Conservation (phyloP, 1,284 basidiomycete species). For the Ustilago loliicola region DNA sequence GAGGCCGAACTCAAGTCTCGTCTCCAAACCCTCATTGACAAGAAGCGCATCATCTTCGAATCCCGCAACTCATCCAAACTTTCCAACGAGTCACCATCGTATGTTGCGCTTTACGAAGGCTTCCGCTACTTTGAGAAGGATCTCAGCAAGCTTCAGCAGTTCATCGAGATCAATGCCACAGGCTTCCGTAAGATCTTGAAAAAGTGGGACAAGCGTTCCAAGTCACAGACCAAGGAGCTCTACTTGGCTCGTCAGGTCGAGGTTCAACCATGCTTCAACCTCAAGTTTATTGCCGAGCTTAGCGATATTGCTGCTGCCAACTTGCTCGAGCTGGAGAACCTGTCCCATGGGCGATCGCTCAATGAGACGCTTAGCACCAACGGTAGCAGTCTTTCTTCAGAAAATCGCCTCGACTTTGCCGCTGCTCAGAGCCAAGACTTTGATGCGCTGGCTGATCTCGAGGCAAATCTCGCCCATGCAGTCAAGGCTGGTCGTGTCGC, state of each 20-base stretch:
- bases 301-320: slow-evolving; percentile 95
- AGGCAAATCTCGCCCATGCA: slow-evolving; percentile 60
- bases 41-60: slow-evolving; percentile 78
- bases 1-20: slow-evolving; percentile 90
- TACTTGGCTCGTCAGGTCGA: slow-evolving; percentile 98
- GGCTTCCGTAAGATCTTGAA: slow-evolving; percentile 98
- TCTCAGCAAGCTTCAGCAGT: slow-evolving; percentile 94
- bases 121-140: slow-evolving; percentile 95
- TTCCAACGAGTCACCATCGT: slow-evolving; percentile 65
- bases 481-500: slow-evolving; percentile 57
- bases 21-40: slow-evolving; percentile 92
- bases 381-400: slow-evolving; percentile 48
- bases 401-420: slow-evolving; percentile 67
- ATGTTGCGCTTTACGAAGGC: slow-evolving; percentile 85
- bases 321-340: slow-evolving; percentile 88
- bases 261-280: slow-evolving; percentile 83
- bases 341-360: slow-evolving; percentile 58
- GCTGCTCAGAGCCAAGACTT: slow-evolving; percentile 60
- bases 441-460: slow-evolving; percentile 64
- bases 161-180: slow-evolving; percentile 96
- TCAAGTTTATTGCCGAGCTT: slow-evolving; percentile 96
- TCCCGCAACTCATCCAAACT: slow-evolving; percentile 56
- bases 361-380: slow-evolving; percentile 33
- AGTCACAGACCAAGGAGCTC: slow-evolving; percentile 92
- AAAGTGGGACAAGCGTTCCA: slow-evolving; percentile 98